Percentiles rank a stretch among this genome's conserved stretches.
These are phyloP conservation scores for Hylodesmum podocarpum DNA, from an alignment of 306 rosid genomes.

Conservation along the genomic window DNA sequence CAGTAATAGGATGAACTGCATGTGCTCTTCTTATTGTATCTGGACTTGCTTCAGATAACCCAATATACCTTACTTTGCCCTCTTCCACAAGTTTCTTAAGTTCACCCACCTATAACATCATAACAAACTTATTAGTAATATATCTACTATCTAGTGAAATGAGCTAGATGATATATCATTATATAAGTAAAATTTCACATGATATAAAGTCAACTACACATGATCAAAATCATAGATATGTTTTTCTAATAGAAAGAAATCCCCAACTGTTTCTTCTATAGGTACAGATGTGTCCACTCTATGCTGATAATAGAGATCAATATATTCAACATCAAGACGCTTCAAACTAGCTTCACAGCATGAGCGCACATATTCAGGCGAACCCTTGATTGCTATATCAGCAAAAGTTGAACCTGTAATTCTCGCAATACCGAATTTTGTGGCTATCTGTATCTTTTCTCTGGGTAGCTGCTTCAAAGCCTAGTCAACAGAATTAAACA, in stretches of 20 bases:
- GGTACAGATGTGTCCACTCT: slow-evolving; percentile 51
- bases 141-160: too few relatives aligned
- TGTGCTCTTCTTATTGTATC: slow-evolving; percentile 42
- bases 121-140: not conserved
- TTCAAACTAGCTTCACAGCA: slow-evolving; percentile 77
- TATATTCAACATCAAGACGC: slow-evolving; percentile 65
- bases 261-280: slow-evolving; percentile 67
- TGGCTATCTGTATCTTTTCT: slow-evolving; percentile 68
- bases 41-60: slow-evolving; percentile 73
- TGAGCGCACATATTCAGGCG: slow-evolving; percentile 67
- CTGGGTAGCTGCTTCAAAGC: slow-evolving; percentile 68
- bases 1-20: slow-evolving; percentile 20
- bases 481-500: slow-evolving; percentile 28
- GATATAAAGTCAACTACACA: not conserved
- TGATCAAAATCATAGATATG: not conserved
- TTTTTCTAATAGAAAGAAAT: not conserved
- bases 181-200: not conserved
- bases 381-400: slow-evolving; percentile 43
- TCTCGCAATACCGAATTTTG: slow-evolving; percentile 60
- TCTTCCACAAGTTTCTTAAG: slow-evolving; percentile 79
- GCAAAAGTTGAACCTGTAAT: not conserved
- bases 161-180: not conserved
- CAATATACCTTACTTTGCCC: slow-evolving; percentile 71
- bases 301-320: slow-evolving; percentile 84
- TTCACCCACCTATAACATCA: slow-evolving; percentile 55